These are phyloP conservation scores for Rhexocercosporidium sp. DNA, from an alignment of 2,329 filamentous ascomycete species.

Conservation along the genomic window DNA sequence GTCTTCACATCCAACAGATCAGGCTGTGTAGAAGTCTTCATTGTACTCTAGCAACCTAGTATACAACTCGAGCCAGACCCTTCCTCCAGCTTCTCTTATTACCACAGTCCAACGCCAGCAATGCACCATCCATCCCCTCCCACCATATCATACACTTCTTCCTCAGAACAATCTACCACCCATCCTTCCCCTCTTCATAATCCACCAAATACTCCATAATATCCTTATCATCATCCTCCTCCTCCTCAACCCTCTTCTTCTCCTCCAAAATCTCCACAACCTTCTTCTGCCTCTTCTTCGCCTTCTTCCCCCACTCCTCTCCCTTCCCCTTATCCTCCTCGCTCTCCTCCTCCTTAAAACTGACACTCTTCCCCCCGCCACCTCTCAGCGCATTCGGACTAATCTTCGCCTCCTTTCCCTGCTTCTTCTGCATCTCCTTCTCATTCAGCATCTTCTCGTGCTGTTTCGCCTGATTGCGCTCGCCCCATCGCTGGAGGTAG, in stretches of 20 bases:
- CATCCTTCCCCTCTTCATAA: constrained; percentile 41
- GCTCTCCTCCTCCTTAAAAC: constrained; percentile 52
- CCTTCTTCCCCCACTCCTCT: constrained; percentile 70
- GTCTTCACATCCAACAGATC: not conserved
- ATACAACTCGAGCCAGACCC: not conserved
- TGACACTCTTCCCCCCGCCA: constrained; percentile 46
- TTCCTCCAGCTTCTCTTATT: not conserved
- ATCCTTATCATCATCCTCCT: constrained; percentile 75
- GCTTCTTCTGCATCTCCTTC: constrained; percentile 33
- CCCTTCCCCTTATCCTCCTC: constrained; percentile 61
- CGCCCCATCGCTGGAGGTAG: constrained; percentile 72
- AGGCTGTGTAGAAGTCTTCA: not conserved
- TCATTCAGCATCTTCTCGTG: constrained; percentile 55
- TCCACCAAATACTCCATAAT: constrained; percentile 73
- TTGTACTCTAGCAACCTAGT: not conserved
- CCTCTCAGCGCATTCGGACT: constrained; percentile 68
- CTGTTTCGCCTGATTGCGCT: constrained; percentile 65
- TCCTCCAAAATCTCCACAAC: constrained; percentile 66
- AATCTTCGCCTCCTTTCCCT: constrained; percentile 54
- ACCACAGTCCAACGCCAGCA: not conserved
- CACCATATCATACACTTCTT: not conserved
- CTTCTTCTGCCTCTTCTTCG: constrained; percentile 70
- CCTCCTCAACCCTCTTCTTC: constrained; percentile 57
- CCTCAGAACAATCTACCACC: constrained; percentile 30
- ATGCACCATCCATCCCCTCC: not conserved